A percentile compares a stretch with the other conserved stretches of the same genome.
These are phyloP conservation scores for Coprinopsis marcescibilis DNA, from an alignment of 768 basidiomycete genomes.

Conservation along the genomic window DNA sequence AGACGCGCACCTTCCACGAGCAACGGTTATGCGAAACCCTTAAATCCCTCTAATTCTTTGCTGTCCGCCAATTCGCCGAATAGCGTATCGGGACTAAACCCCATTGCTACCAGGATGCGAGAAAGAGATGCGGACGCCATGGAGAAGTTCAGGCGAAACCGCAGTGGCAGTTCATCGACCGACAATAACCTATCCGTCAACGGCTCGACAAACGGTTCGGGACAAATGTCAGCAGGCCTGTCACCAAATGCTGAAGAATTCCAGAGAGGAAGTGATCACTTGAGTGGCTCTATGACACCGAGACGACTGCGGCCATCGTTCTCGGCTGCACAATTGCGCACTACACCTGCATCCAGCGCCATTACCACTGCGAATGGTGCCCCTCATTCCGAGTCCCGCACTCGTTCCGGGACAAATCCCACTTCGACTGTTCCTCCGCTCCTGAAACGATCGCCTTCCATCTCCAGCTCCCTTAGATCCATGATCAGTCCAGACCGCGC, in stretches of 20 bases:
- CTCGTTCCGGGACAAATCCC: slow-evolving; percentile 66
- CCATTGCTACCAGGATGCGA: slow-evolving; percentile 73
- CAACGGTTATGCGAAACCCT: slow-evolving; percentile 15
- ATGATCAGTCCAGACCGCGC: slow-evolving; percentile 30
- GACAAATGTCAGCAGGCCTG: slow-evolving; percentile 37
- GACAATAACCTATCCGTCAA: slow-evolving; percentile 66
- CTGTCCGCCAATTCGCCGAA: slow-evolving; percentile 28
- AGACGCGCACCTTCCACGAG: slow-evolving; percentile 25
- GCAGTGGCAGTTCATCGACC: slow-evolving; percentile 77
- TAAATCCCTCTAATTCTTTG: slow-evolving; percentile 26
- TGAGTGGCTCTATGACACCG: slow-evolving; percentile 50
- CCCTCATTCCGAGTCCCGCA: slow-evolving; percentile 43
- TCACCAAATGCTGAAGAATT: slow-evolving; percentile 54
- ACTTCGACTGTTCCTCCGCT: slow-evolving; percentile 38
- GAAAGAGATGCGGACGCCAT: slow-evolving; percentile 84
- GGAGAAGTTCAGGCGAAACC: slow-evolving; percentile 79
- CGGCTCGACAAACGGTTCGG: slow-evolving; percentile 29
- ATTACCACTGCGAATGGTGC: slow-evolving; percentile 23
- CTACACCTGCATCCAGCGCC: slow-evolving; percentile 32
- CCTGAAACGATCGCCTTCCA: slow-evolving; percentile 52
- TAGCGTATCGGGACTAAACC: slow-evolving; percentile 54
- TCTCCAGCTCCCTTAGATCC: slow-evolving; percentile 43
- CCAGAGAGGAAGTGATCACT: slow-evolving; percentile 39
- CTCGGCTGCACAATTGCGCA: slow-evolving; percentile 73
- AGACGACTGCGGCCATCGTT: slow-evolving; percentile 65